phyloP scores from a whole-genome alignment of 2,329 filamentous ascomycete species.

The Epichloe coenophiala region DNA sequence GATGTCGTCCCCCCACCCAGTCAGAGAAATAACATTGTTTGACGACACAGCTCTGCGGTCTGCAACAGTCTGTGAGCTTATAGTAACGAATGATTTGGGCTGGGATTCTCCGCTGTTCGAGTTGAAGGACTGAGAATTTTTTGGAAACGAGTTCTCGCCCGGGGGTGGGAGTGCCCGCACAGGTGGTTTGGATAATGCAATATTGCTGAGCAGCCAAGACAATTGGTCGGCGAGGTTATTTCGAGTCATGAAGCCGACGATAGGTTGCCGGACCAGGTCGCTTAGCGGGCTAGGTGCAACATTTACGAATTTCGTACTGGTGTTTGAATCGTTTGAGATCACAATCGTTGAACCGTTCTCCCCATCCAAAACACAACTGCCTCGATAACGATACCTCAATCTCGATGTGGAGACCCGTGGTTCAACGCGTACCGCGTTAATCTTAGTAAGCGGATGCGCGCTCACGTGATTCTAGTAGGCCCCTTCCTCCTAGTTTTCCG shows the following conservation, averaged over 20 bases:
- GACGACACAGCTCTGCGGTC: not conserved
- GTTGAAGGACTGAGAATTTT: slow-evolving; percentile 14
- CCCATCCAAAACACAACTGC: not conserved
- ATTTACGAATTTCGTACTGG: not conserved
- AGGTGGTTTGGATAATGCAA: slow-evolving; percentile 26
- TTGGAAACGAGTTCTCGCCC: slow-evolving; percentile 14
- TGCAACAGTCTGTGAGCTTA: not conserved
- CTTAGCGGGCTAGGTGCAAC: not conserved
- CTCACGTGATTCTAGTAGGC: slow-evolving; percentile 7
- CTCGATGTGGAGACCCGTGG: not conserved
- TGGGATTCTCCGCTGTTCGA: not conserved
- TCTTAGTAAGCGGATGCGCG: slow-evolving; percentile 18
- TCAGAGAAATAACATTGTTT: slow-evolving; percentile 11
- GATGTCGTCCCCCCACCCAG: slow-evolving; percentile 9
- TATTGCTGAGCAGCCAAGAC: slow-evolving; percentile 41
- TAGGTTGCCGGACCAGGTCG: not conserved
- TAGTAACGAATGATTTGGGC: not conserved
- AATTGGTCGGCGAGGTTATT: slow-evolving; percentile 46
- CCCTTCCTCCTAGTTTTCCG: not conserved
- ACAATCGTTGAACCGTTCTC: not conserved
- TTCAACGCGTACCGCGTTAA: slow-evolving; percentile 18
- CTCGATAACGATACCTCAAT: not conserved
- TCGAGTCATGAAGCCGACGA: slow-evolving; percentile 43
- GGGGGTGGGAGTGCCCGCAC: slow-evolving; percentile 24
- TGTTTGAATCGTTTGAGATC: not conserved